These are phyloP conservation scores for Raddia guianensis DNA, from an alignment of 176 grass and related monocot genomes.

Conservation along the genomic window DNA sequence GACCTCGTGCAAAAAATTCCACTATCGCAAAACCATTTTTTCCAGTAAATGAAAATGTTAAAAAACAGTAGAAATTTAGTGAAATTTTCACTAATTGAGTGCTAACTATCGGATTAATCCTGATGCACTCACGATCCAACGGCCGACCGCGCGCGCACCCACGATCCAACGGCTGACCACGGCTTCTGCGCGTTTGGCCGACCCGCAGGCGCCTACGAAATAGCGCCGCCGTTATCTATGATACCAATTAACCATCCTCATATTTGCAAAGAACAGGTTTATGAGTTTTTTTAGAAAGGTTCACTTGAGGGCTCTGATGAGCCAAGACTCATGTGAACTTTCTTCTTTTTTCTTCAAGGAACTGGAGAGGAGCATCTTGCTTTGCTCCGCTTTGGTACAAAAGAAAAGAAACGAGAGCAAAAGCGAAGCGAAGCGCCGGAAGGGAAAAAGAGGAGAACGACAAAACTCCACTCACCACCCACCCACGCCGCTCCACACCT, in stretches of 20 bases:
- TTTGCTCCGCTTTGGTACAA: slow-evolving; percentile 29
- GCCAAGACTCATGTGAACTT: slow-evolving; percentile 5
- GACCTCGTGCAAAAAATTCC: too few species aligned
- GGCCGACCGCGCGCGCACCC: too few species aligned
- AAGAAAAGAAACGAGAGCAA: slow-evolving; percentile 30
- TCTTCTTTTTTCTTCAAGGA: slow-evolving; percentile 8
- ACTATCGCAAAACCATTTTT: too few species aligned
- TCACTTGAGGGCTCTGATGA: background rate
- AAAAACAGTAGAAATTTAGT: too few species aligned
- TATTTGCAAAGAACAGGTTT: background rate
- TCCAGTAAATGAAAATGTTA: too few species aligned
- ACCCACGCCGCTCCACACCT: slow-evolving; percentile 42
- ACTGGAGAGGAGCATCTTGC: background rate
- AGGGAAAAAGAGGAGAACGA: background rate
- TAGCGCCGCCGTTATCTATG: background rate
- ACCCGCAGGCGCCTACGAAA: too few species aligned
- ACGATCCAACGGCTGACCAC: too few species aligned
- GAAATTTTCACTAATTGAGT: too few species aligned
- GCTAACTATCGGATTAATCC: too few species aligned
- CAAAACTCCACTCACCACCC: slow-evolving; percentile 50
- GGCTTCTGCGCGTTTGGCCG: too few species aligned
- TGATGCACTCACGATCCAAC: too few species aligned
- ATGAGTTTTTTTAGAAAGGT: background rate
- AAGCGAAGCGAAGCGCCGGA: slow-evolving; percentile 10
- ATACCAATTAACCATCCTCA: background rate